Conservation (phyloP, 108 stramenopile genomes). For the Fragilariopsis cylindrus region DNA sequence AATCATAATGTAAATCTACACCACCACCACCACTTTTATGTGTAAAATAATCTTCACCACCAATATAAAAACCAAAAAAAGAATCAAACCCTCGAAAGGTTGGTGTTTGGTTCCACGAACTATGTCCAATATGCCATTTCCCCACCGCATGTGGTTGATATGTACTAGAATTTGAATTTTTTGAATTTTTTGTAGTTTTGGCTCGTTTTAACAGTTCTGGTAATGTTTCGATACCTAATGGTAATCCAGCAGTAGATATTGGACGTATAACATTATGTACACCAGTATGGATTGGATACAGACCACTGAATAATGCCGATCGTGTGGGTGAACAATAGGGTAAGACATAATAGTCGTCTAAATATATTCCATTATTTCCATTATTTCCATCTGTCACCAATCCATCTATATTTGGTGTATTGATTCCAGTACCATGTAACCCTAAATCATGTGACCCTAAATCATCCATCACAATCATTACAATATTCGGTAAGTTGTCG, state of each 20-base stretch:
- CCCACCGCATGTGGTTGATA: constrained; percentile 61
- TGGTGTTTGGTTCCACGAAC: constrained; percentile 39
- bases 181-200: not conserved
- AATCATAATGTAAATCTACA: constrained; percentile 35
- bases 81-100: constrained; percentile 63
- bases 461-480: constrained; percentile 50
- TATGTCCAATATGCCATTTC: constrained; percentile 68
- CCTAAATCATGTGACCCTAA: constrained; percentile 49
- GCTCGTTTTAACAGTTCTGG: constrained; percentile 28
- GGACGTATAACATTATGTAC: constrained; percentile 19
- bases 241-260: constrained; percentile 33
- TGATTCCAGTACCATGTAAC: constrained; percentile 36
- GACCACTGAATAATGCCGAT: constrained; percentile 34
- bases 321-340: constrained; percentile 49
- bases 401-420: constrained; percentile 31
- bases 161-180: not conserved
- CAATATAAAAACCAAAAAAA: constrained; percentile 57
- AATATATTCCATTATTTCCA: constrained; percentile 15
- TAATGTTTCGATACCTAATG: constrained; percentile 35
- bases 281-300: constrained; percentile 49
- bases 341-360: constrained; percentile 48
- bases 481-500: constrained; percentile 26
- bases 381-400: constrained; percentile 14
- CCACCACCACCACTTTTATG: constrained; percentile 15
- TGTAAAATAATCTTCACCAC: constrained; percentile 55